Evolutionary conservation across 2,329 filamentous ascomycete species (phyloP).

Genomic region (Aureobasidium namibiae): DNA sequence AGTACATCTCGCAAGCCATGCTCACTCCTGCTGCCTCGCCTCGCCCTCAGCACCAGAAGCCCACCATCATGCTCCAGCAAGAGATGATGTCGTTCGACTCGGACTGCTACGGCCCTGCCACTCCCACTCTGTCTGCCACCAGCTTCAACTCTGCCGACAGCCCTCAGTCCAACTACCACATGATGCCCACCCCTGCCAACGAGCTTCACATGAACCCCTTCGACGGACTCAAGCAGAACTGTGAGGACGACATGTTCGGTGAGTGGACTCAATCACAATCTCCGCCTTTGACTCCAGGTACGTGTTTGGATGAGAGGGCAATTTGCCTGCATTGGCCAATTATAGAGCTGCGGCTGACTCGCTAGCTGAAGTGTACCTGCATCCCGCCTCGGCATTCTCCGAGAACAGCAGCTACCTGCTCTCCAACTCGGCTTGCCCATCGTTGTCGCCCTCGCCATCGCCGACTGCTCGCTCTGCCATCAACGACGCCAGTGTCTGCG

Average conservation of each 20-base stretch:
- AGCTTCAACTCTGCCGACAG: conserved; percentile 82
- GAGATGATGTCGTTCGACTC: conserved; percentile 62
- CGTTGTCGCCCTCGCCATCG: conserved; percentile 78
- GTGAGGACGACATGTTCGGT: conserved; percentile 61
- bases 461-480: conserved; percentile 63
- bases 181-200: conserved; percentile 76
- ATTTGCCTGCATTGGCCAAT: conserved; percentile 5
- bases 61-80: conserved; percentile 59
- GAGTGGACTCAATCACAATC: conserved; percentile 73
- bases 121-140: conserved; percentile 76
- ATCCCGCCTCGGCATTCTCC: conserved; percentile 54
- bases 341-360: conserved; percentile 13
- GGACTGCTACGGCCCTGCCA: conserved; percentile 74
- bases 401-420: conserved; percentile 56
- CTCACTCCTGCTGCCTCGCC: conserved; percentile 72
- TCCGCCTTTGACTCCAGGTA: conserved; percentile 86
- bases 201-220: conserved; percentile 70
- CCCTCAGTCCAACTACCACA: conserved; percentile 65
- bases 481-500: conserved; percentile 61
- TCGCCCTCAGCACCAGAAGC: conserved; percentile 65
- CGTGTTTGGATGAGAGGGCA: conserved; percentile 29
- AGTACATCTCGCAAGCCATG: conserved; percentile 51
- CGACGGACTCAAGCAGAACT: conserved; percentile 60
- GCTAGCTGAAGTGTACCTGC: conserved; percentile 50
- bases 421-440: conserved; percentile 67